Evolutionary conservation across 768 basidiomycete genomes (phyloP), one percentile per base, ranked within the genome.

Genomic region (Mycena chlorophos): DNA sequence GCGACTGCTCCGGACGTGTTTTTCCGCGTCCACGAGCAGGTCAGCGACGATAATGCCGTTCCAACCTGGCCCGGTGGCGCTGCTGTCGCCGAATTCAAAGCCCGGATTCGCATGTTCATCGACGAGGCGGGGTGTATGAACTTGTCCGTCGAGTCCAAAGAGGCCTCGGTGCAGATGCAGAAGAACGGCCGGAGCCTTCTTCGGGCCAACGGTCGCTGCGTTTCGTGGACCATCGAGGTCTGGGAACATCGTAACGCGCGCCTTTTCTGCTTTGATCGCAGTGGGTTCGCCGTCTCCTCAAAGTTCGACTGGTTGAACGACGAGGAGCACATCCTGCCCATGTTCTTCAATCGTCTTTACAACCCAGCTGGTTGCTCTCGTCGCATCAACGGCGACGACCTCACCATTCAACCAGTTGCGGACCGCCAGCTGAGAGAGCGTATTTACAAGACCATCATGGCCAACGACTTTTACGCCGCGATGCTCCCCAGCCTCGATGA

Each of bases 231-330:
- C 25, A 37, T 39, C 13, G 50, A 29, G 19, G 26, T 51, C 3
- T 39, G 19, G 8, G 13, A 23, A 2, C 19, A 37, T 25, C 10
- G 1, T 20, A 38, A 20, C 1, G 50, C 50, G 30, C 50, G 50
- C 19, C 8, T 51, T 17, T 39, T 51, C n/a, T 26, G 50, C 50
- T 51, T 51, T 34, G 50, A 51, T 26, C 50, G 50, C 34, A 27
- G 17, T 34, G 50, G 50, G 31, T 51, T 51, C 50, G 20, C n/a
- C 6, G 50, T 29, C 50, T 34, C 23, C 12, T 19, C n/a, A 3
- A 16, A 25, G 8, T 51, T 51, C 38, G 34, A 51, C 22, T 51
- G 30, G 4, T 37, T 37, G 34, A 40, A 29, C 8, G 25, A 29
- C 19, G 19, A 48, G 27, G 16, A n/a, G 10, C 13, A 48, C 26